Percentiles rank a stretch among this genome's conserved stretches.
Evolutionary conservation across 371 early-diverging fungal species (phyloP).

Genomic region (Mucor saturninus): DNA sequence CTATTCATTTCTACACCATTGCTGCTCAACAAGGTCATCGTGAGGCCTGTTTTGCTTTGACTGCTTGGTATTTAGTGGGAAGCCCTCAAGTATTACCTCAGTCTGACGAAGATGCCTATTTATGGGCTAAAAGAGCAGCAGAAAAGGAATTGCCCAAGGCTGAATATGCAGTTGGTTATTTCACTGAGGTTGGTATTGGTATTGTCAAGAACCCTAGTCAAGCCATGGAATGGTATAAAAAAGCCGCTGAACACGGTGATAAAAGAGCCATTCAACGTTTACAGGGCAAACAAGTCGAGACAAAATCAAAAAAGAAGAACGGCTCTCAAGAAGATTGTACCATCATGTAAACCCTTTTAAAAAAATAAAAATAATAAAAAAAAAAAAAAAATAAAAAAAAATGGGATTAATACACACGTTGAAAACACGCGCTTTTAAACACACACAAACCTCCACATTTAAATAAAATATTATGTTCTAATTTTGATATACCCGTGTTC

Average conservation of each 20-base stretch:
- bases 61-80: conserved; percentile 92
- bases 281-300: conserved; percentile 49
- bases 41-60: conserved; percentile 87
- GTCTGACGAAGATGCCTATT: conserved; percentile 86
- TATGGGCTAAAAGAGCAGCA: conserved; percentile 88
- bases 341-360: conserved; percentile 41
- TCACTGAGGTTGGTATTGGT: conserved; percentile 84
- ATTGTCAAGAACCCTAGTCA: conserved; percentile 66
- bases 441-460: too few species aligned
- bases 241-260: conserved; percentile 83
- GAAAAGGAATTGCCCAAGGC: conserved; percentile 87
- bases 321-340: conserved; percentile 52
- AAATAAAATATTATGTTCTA: too few species aligned
- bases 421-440: too few species aligned
- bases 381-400: too few species aligned
- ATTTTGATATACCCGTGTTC: too few species aligned
- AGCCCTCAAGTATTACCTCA: conserved; percentile 77
- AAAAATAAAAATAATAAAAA: too few species aligned
- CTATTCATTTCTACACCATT: conserved; percentile 75
- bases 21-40: conserved; percentile 92
- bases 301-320: conserved; percentile 44
- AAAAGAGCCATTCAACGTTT: conserved; percentile 73
- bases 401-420: too few species aligned
- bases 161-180: conserved; percentile 88
- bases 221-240: conserved; percentile 82